Base-by-base conservation (phyloP, 177 flowering plant genomes). In the Vitis hybrid region DNA sequence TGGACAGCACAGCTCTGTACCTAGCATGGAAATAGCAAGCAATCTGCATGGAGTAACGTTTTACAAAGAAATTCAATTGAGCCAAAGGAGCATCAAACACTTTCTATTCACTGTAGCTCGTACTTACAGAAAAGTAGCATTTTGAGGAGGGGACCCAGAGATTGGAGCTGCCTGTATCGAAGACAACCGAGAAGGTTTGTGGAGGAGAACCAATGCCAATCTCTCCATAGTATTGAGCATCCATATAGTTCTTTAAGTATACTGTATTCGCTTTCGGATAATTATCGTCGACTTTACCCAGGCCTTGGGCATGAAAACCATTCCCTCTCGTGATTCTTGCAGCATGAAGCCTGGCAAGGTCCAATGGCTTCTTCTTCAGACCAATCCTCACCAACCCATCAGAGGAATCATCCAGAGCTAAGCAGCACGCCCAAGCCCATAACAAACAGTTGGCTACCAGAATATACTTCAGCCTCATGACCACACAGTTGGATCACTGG, bases 101-200 rank as follows among this genome's bases (percentile, higher is more conserved):
- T 8, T 3, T n/a, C 22, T 15, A 64, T 55, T 49, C 14, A 62
- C 9, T 1, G 56, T 2, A 70, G 7, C 45, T 39, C 45, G 8
- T 39, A 72, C 79, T 79, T 74, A 82, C 83, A 56, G 85, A 82
- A 5, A 79, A 68, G 33, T 64, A n/a, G 66, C 85, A 82, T 65
- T 65, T 76, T 10, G 83, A 76, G 58, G 86, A 83, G 4, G 86
- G 86, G 33, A 83, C 81, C 86, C 86, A 82, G 22, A 82, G 74
- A 60, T 82, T 82, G 49, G 85, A 77, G 69, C 79, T 80, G 11
- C 79, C 83, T 6, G 85, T 82, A 45, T 82, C 83, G 63, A 82
- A 82, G 8, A 80, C 62, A 22, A 80, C 83, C 2, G 71, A 14
- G 57, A 82, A 82, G 18, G 3, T 70, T 49, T 82, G 85, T 1